Percentiles rank a stretch among this genome's conserved stretches.
Evolutionary conservation across 2,329 filamentous ascomycete species (phyloP).

Genomic region (Colletotrichum sublineola): DNA sequence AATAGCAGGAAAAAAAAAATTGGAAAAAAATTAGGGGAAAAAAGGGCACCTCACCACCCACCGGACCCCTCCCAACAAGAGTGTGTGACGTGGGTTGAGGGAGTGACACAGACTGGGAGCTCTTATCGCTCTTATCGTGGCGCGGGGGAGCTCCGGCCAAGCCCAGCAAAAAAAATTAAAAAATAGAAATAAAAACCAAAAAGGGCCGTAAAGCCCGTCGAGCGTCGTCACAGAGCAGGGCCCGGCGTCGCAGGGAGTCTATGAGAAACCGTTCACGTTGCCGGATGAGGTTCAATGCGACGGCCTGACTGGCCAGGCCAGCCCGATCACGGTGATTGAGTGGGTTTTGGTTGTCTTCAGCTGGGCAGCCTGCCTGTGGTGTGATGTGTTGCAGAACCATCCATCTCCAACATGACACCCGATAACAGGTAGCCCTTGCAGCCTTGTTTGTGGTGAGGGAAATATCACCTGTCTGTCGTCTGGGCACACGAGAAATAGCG

Average conservation of each 20-base stretch:
- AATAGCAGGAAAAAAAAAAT: constrained; percentile 6
- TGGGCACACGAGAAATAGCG: neutral
- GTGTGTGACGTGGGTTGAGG: constrained; percentile 36
- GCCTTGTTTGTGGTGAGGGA: constrained; percentile 26
- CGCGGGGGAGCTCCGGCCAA: constrained; percentile 41
- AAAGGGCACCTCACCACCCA: constrained; percentile 16
- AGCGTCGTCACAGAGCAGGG: constrained; percentile 30
- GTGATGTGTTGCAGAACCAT: constrained; percentile 26
- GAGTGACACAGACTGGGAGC: constrained; percentile 23
- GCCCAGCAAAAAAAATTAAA: constrained; percentile 5
- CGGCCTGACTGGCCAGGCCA: constrained; percentile 20
- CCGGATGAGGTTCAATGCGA: constrained; percentile 26
- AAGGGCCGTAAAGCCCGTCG: constrained; percentile 7
- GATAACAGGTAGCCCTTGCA: neutral
- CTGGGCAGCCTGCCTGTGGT: neutral
- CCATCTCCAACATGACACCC: constrained; percentile 15
- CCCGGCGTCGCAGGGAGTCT: constrained; percentile 19
- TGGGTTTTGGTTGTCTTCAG: constrained; percentile 6
- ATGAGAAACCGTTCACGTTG: constrained; percentile 32
- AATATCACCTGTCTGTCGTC: constrained; percentile 21
- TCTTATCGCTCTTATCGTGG: constrained; percentile 42
- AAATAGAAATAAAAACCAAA: too few species aligned
- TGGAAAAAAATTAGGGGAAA: neutral
- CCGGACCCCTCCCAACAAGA: constrained; percentile 34
- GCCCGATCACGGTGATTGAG: constrained; percentile 15